Conservation (phyloP, 1,139 yeast genomes). For the Kodamaea plutei region DNA sequence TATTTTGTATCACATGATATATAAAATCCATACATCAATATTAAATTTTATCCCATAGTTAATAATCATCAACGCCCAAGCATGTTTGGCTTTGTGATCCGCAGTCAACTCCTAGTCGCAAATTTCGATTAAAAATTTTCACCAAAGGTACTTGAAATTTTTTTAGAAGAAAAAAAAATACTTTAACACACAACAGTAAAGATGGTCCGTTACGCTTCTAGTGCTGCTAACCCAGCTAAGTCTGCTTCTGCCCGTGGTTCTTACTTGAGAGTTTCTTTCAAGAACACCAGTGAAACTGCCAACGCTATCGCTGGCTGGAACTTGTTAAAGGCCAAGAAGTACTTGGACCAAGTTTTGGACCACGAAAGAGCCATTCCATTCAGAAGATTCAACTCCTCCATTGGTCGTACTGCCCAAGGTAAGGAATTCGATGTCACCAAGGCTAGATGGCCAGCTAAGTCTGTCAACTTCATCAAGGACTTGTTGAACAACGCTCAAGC, state of each 20-base stretch:
- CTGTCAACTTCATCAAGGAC: slow-evolving; percentile 92
- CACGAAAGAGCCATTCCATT: slow-evolving; percentile 99
- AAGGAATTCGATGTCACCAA: slow-evolving; percentile 99
- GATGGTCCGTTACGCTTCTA: slow-evolving; percentile 91
- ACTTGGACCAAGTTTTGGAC: slow-evolving; percentile 94
- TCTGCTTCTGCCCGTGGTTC: slow-evolving; percentile 99
- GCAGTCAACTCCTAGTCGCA: too few relatives aligned
- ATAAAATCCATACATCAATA: too few relatives aligned
- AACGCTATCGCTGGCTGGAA: slow-evolving; percentile 98
- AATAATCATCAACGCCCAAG: too few relatives aligned
- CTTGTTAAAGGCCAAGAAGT: slow-evolving; percentile 90
- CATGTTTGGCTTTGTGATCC: too few relatives aligned
- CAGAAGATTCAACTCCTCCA: slow-evolving; percentile 95
- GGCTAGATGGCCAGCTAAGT: slow-evolving; percentile 99
- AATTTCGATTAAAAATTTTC: slow-evolving; percentile 4
- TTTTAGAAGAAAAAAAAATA: slow-evolving; percentile 3
- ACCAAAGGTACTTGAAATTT: slow-evolving; percentile 4
- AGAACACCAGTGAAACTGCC: slow-evolving; percentile 99
- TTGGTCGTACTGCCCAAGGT: slow-evolving; percentile 99
- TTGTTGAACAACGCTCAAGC: slow-evolving; percentile 97
- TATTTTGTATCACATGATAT: too few relatives aligned
- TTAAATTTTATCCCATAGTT: too few relatives aligned
- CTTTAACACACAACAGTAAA: slow-evolving; percentile 12
- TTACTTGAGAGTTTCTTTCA: slow-evolving; percentile 98
- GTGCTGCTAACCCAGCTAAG: slow-evolving; percentile 99